phyloP scores from a whole-genome alignment of 169 alveolate genomes.

The Pseudocohnilembus persalinus region DNA sequence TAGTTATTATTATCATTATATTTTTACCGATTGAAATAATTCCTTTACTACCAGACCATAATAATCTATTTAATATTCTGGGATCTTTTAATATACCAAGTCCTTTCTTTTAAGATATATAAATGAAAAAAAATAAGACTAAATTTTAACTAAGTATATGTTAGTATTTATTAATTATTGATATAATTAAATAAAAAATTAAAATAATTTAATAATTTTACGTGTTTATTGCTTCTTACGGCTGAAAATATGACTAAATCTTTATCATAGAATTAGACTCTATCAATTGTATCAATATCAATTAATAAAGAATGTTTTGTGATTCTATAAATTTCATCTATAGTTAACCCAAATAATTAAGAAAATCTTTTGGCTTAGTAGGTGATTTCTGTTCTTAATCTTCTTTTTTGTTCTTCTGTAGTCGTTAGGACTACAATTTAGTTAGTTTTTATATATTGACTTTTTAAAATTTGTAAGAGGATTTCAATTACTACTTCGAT shows the following conservation, averaged over 20 bases:
- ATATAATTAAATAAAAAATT: background rate
- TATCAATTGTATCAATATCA: conserved; percentile 13
- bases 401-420: conserved; percentile 14
- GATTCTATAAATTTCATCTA: conserved; percentile 20
- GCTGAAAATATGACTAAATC: conserved; percentile 2
- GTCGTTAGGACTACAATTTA: conserved; percentile 4
- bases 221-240: conserved; percentile 25
- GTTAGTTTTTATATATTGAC: background rate
- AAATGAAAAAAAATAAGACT: conserved; percentile 6
- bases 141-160: conserved; percentile 1
- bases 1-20: background rate
- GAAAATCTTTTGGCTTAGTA: conserved; percentile 12
- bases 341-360: background rate
- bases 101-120: conserved; percentile 1
- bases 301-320: conserved; percentile 4
- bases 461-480: conserved; percentile 1
- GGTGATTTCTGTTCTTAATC: conserved; percentile 16
- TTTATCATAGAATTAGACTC: conserved; percentile 4
- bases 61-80: conserved; percentile 11
- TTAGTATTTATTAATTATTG: background rate
- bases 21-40: conserved; percentile 7
- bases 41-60: conserved; percentile 13
- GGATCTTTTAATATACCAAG: conserved; percentile 20
- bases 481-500: conserved; percentile 20
- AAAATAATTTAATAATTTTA: background rate